phyloP scores from a whole-genome alignment of 176 grass and related monocot genomes.

The Avena insularis region DNA sequence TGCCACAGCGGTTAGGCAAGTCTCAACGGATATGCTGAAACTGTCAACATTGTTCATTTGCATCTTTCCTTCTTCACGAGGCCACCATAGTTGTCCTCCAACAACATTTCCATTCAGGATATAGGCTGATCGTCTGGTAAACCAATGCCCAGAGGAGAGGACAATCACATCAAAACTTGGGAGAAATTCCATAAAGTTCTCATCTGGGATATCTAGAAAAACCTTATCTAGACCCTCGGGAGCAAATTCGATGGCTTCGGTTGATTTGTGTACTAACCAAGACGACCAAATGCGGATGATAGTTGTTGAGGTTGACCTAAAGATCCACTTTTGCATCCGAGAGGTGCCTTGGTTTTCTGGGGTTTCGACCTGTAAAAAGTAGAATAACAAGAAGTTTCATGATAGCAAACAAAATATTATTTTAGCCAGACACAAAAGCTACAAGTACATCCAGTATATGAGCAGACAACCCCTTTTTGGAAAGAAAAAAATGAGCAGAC shows the following conservation, averaged over 20 bases:
- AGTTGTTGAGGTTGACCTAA: conserved; percentile 74
- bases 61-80: conserved; percentile 62
- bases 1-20: conserved; percentile 61
- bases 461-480: neutral
- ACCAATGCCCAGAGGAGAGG: conserved; percentile 91
- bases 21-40: conserved; percentile 79
- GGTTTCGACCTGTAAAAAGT: conserved; percentile 60
- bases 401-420: neutral
- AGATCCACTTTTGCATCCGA: conserved; percentile 73
- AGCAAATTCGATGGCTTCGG: conserved; percentile 55
- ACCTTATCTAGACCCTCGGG: conserved; percentile 70
- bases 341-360: conserved; percentile 69
- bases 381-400: neutral
- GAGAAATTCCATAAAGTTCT: conserved; percentile 78
- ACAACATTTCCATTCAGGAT: conserved; percentile 59
- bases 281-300: conserved; percentile 87
- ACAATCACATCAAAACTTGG: conserved; percentile 83
- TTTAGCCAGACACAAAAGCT: neutral
- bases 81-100: conserved; percentile 90
- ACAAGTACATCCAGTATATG: conserved; percentile 4
- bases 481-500: too few relatives aligned
- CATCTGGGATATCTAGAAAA: conserved; percentile 82
- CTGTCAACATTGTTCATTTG: conserved; percentile 65
- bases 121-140: conserved; percentile 76
- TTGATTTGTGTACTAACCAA: conserved; percentile 74